Evolutionary conservation across 768 basidiomycete species (phyloP), one percentile per base, ranked within the genome.

Genomic region (Boletus bicolor): DNA sequence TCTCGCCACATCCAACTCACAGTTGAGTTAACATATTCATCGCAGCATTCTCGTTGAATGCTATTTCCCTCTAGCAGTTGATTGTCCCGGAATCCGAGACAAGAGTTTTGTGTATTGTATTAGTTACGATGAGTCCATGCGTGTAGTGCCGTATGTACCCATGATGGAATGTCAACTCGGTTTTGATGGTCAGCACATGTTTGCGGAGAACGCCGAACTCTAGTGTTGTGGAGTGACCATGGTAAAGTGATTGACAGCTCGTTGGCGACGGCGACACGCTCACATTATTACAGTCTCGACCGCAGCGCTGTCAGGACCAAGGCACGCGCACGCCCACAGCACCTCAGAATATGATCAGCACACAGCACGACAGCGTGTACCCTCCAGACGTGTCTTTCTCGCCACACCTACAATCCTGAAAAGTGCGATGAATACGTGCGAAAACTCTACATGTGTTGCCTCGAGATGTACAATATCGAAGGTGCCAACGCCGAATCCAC

Each of bases 371-470:
- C 61, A 89, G 87, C 87, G 0, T 89, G 87, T 63, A 68, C 74
- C 21, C 72, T 89, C 4, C 87, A 89, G 43, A 53, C 72, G 1
- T 90, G 88, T 64, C 73, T 89, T 32, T 77, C 76, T 50, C 82
- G 78, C 56, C 79, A 89, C 66, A 86, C 83, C 0, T 89, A 87
- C 63, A 62, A 59, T 3, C 87, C 84, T 0, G 85, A 87, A 19
- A 82, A 78, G 57, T 90, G 88, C 63, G 73, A 83, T 42, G 63
- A 70, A 9, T 65, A 77, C 11, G 63, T 89, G 21, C 72, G 78
- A 49, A 74, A 70, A 24, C 75, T 90, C 17, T 89, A 89, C 64
- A 54, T 64, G 54, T 89, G 88, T 59, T 90, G 88, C 63, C 73
- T 78, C 43, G 53, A 64, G 28, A 80, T 89, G 76, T 84, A 89